Base-by-base conservation (phyloP, 345 rosid genomes). In the Aegle marmelos region DNA sequence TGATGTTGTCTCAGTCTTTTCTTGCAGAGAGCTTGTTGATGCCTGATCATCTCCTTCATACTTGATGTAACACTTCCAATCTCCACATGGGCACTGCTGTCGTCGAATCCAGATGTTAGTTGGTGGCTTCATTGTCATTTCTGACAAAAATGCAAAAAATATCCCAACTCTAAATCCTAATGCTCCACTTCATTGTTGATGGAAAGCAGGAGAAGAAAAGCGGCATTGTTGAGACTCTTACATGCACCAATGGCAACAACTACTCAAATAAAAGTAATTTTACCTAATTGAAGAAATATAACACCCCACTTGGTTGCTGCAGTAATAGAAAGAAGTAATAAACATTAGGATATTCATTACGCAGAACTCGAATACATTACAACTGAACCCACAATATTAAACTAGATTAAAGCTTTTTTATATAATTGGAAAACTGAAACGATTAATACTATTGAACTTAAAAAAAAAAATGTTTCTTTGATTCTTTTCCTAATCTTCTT, bases 51-150 rank as follows among this genome's bases (percentile, higher is more conserved):
- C 93, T 77, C 93, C 93, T 54, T 93, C 95, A 71, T 84, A 73
- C 76, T 82, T 88, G 68, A 91, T 81, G 28, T 86, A 93, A 70
- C 99, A 95, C 73, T 95, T 95, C 98, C 98, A 92, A 82, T 95
- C 97, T 74, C 98, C 97, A 76, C 99, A 95, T 4, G 95, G 94
- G 78, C 99, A 95, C 72, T 95, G 97, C 74, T 93, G 99, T 28
- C 89, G 88, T 70, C 89, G 90, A 82, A 93, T 93, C 97, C 99
- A 93, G 76, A 95, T 87, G 76, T 90, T 92, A 78, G 79, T 89
- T 27, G 89, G 87, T 25, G 91, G 87, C 82, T 87, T 93, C 87
- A 85, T 85, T 57, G 90, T 79, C 90, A 85, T 85, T 58, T 73
- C 56, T 54, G 30, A 21, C 53, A 75, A 72, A 61, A 30, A 39